These are phyloP conservation scores for Nemania serpens DNA, from an alignment of 2,329 filamentous ascomycete species.

Conservation along the genomic window DNA sequence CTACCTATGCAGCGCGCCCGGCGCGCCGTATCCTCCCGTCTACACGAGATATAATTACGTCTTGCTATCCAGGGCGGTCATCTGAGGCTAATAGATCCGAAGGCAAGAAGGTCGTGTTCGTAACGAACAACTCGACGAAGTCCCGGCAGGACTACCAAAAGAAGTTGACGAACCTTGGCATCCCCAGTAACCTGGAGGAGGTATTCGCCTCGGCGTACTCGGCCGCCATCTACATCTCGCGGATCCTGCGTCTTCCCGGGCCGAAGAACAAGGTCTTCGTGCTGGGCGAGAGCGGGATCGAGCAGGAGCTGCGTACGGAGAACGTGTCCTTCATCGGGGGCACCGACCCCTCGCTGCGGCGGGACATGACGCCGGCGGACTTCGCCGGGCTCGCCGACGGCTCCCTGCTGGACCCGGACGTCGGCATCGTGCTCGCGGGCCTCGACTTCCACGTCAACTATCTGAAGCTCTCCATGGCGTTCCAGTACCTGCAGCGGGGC, in stretches of 20 bases:
- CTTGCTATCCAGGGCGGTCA: background rate
- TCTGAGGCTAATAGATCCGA: background rate
- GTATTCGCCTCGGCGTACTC: conserved; percentile 97
- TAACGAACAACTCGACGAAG: conserved; percentile 99
- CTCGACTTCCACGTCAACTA: conserved; percentile 97
- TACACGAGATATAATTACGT: no score
- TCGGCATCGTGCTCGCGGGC: conserved; percentile 86
- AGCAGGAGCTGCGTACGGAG: conserved; percentile 83
- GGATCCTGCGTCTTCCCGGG: conserved; percentile 79
- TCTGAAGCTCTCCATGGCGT: conserved; percentile 82
- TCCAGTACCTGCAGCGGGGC: conserved; percentile 82
- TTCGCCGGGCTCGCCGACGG: conserved; percentile 78
- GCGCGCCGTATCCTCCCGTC: no score
- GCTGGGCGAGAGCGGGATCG: conserved; percentile 87
- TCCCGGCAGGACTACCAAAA: conserved; percentile 90
- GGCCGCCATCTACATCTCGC: conserved; percentile 91
- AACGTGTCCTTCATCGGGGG: conserved; percentile 82
- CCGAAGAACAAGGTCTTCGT: conserved; percentile 94
- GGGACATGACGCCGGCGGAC: conserved; percentile 80
- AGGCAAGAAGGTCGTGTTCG: conserved; percentile 94
- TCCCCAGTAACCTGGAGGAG: conserved; percentile 81
- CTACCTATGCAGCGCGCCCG: background rate
- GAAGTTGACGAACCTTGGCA: conserved; percentile 82
- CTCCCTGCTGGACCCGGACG: conserved; percentile 79
- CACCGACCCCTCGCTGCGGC: conserved; percentile 76